Percentiles rank a stretch among this genome's conserved stretches.
Conservation (phyloP, 371 early-diverging fungal genomes). For the Mortierella polycephala region DNA sequence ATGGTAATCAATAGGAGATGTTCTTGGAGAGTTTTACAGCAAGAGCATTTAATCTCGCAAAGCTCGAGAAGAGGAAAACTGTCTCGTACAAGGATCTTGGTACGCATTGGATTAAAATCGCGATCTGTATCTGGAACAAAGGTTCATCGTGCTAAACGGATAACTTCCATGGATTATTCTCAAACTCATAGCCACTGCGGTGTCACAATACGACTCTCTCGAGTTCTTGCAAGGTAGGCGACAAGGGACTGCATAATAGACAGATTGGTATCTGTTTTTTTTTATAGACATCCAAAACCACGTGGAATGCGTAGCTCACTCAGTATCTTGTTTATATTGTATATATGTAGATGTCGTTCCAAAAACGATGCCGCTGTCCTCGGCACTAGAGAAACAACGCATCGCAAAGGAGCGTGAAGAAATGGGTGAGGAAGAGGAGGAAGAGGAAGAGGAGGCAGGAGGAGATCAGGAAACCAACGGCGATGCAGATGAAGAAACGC, state of each 20-base stretch:
- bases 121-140: neutral
- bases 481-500: constrained; percentile 6
- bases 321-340: neutral
- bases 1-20: constrained; percentile 64
- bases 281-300: too few relatives aligned
- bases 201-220: constrained; percentile 47
- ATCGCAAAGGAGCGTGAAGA: constrained; percentile 56
- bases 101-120: constrained; percentile 37
- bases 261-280: too few relatives aligned
- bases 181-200: constrained; percentile 34
- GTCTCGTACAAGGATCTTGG: constrained; percentile 83
- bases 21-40: constrained; percentile 80
- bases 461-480: constrained; percentile 26
- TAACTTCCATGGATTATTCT: neutral
- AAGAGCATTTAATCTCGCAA: constrained; percentile 71
- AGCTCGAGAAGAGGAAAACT: constrained; percentile 77
- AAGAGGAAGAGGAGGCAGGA: constrained; percentile 42
- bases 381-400: constrained; percentile 66
- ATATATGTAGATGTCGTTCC: constrained; percentile 62
- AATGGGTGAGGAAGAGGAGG: constrained; percentile 23
- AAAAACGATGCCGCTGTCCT: constrained; percentile 64
- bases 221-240: constrained; percentile 52
- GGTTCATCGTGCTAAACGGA: neutral
- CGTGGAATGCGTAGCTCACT: too few relatives aligned
- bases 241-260: neutral